A percentile compares a stretch with the other conserved stretches of the same genome.
These are phyloP conservation scores for Protomyces inundatus DNA, from an alignment of 1,139 yeast genomes.

Conservation along the genomic window DNA sequence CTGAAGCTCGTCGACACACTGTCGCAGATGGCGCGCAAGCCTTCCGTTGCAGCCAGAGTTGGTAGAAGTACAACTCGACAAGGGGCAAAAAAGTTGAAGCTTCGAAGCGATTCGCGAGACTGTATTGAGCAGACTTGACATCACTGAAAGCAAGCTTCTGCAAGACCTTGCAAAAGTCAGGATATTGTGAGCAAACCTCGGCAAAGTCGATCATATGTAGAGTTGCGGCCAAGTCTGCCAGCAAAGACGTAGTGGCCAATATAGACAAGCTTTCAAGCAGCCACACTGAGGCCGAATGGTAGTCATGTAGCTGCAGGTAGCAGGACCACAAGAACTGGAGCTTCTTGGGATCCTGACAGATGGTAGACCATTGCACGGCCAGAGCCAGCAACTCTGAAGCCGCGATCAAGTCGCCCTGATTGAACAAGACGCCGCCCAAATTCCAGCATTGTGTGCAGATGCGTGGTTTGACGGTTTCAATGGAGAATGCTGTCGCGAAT, in stretches of 20 bases:
- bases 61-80: background rate
- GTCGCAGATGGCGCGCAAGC: background rate
- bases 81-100: background rate
- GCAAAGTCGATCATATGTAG: background rate
- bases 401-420: background rate
- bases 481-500: background rate
- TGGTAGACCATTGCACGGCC: background rate
- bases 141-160: background rate
- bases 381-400: constrained; percentile 3
- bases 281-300: constrained; percentile 1
- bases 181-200: background rate
- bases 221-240: background rate
- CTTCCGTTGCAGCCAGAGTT: background rate
- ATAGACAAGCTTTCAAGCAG: background rate
- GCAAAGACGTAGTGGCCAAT: background rate
- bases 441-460: background rate
- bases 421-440: constrained; percentile 2
- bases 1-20: background rate
- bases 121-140: background rate
- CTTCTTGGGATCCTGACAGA: background rate
- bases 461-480: background rate
- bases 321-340: constrained; percentile 17
- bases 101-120: background rate
- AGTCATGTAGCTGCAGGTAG: background rate
- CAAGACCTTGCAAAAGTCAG: background rate